Evolutionary conservation across 129 eudicot species (phyloP).

Genomic region (Solidago caesia): DNA sequence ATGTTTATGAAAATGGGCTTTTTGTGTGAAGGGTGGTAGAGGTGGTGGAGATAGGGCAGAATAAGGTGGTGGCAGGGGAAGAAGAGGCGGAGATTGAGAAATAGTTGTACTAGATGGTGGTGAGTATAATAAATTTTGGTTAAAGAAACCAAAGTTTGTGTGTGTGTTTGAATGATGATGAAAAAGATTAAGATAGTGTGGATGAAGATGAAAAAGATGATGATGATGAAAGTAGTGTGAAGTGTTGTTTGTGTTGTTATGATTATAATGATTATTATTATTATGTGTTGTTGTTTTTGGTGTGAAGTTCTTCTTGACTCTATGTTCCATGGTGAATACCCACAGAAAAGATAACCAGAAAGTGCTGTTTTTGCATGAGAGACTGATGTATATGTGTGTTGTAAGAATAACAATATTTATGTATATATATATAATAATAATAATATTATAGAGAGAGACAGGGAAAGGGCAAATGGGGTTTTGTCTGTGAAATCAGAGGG

Average conservation of each 20-base stretch:
- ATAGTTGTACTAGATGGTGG: conserved; percentile 19
- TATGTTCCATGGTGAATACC: conserved; percentile 57
- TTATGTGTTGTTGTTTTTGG: conserved; percentile 46
- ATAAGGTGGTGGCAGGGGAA: conserved; percentile 49
- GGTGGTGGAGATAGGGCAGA: conserved; percentile 45
- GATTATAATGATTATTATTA: conserved; percentile 15
- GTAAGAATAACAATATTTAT: not conserved
- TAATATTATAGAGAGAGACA: conserved; percentile 9
- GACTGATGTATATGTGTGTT: not conserved
- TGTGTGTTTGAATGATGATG: conserved; percentile 27
- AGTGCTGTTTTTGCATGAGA: conserved; percentile 55
- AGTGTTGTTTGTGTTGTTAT: conserved; percentile 8
- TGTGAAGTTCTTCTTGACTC: conserved; percentile 56
- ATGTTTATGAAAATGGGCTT: conserved; percentile 57
- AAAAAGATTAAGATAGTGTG: conserved; percentile 35
- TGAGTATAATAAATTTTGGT: conserved; percentile 55
- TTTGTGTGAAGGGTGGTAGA: conserved; percentile 41
- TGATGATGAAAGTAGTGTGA: conserved; percentile 38
- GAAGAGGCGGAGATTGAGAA: conserved; percentile 77
- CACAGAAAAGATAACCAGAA: conserved; percentile 39
- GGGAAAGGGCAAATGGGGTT: conserved; percentile 38
- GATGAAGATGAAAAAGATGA: conserved; percentile 29
- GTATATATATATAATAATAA: not conserved
- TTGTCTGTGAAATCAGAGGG: conserved; percentile 40
- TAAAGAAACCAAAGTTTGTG: conserved; percentile 35